Conservation (phyloP, 2,329 filamentous ascomycete genomes). For the Fusarium sambucinum region DNA sequence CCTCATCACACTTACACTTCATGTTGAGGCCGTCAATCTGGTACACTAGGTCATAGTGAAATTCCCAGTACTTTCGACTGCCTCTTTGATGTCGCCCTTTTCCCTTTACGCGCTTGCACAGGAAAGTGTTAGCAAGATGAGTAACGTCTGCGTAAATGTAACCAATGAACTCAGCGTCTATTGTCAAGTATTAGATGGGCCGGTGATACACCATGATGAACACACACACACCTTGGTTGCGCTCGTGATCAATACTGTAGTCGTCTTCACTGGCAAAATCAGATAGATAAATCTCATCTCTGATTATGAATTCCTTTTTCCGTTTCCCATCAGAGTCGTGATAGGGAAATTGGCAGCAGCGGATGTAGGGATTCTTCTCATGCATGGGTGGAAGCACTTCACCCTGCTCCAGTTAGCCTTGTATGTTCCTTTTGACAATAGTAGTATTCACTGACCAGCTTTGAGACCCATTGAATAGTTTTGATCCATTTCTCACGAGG, state of each 20-base stretch:
- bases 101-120: too few relatives aligned
- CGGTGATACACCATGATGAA: not conserved
- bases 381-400: too few relatives aligned
- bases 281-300: conserved; percentile 2
- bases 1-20: not conserved
- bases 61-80: not conserved
- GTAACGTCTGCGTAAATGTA: not conserved
- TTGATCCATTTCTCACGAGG: not conserved
- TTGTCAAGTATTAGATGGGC: not conserved
- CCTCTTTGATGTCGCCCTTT: too few relatives aligned
- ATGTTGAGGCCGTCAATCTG: not conserved
- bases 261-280: not conserved
- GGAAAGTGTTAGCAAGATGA: too few relatives aligned
- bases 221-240: not conserved
- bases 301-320: not conserved
- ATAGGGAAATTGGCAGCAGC: not conserved
- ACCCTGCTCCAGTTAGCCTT: not conserved
- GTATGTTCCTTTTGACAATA: not conserved
- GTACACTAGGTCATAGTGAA: not conserved
- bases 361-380: too few relatives aligned
- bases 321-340: accelerated
- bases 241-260: accelerated
- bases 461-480: not conserved
- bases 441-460: not conserved
- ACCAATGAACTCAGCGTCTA: not conserved